A percentile compares a stretch with the other conserved stretches of the same genome.
phyloP scores from a whole-genome alignment of 257 asterid genomes.

The Gentiana straminea region DNA sequence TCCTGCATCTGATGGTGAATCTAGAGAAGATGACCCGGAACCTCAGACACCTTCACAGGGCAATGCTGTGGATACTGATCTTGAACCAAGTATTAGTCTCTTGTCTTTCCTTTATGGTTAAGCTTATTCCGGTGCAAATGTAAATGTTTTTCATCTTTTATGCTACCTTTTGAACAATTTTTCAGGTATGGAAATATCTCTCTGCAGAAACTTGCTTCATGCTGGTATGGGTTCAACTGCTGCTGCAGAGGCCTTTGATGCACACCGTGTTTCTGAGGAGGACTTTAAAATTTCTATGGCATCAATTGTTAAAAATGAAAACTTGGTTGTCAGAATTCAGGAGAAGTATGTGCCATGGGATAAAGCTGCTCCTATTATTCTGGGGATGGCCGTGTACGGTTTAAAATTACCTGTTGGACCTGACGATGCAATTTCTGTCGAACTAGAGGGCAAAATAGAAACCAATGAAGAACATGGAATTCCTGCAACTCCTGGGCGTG shows the following conservation, averaged over 20 bases:
- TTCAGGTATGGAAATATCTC: constrained; percentile 73
- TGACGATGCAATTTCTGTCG: constrained; percentile 43
- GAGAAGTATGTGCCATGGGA: constrained; percentile 78
- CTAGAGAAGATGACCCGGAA: constrained; percentile 29
- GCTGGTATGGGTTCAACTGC: constrained; percentile 74
- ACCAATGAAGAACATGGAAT: constrained; percentile 30
- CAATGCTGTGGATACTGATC: constrained; percentile 21
- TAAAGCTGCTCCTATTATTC: constrained; percentile 62
- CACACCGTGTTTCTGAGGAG: constrained; percentile 48
- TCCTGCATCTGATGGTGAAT: constrained; percentile 25
- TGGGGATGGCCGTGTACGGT: constrained; percentile 71
- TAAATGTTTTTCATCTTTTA: constrained; percentile 6
- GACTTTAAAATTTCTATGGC: constrained; percentile 50
- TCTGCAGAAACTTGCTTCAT: constrained; percentile 63
- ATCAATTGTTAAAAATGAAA: constrained; percentile 49
- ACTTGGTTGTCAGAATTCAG: constrained; percentile 54
- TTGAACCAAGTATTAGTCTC: constrained; percentile 32
- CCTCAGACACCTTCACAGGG: constrained; percentile 20
- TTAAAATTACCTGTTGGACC: constrained; percentile 44
- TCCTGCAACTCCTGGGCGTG: constrained; percentile 43
- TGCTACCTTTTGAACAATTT: neutral
- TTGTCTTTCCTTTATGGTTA: constrained; percentile 2
- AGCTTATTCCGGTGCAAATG: neutral
- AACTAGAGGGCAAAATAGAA: constrained; percentile 30
- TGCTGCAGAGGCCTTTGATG: constrained; percentile 61